These are phyloP conservation scores for Lotmaria passim DNA, from an alignment of 208 protist genomes.

Conservation along the genomic window DNA sequence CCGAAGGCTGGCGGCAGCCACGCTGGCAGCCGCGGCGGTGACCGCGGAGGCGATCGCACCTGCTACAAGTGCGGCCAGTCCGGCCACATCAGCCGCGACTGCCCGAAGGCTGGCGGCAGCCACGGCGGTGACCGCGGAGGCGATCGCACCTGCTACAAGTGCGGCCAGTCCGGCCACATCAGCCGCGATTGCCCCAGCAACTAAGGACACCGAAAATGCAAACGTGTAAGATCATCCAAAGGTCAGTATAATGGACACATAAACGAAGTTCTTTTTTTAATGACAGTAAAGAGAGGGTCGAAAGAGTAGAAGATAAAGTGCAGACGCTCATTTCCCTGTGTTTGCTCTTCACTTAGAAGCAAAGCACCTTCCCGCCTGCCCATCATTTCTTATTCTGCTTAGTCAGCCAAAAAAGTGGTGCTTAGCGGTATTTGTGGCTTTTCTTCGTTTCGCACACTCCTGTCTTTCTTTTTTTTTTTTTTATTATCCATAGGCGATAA, in stretches of 20 bases:
- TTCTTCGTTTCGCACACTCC: constrained; percentile 16
- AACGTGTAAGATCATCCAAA: constrained; percentile 8
- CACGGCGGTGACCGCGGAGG: constrained; percentile 48
- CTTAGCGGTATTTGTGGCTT: neutral
- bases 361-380: too few relatives aligned
- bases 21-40: constrained; percentile 35
- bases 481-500: constrained; percentile 3
- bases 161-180: constrained; percentile 84
- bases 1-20: constrained; percentile 50
- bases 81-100: constrained; percentile 85
- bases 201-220: constrained; percentile 8
- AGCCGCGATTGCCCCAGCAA: constrained; percentile 76
- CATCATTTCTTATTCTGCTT: too few relatives aligned
- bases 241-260: constrained; percentile 14
- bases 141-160: constrained; percentile 81
- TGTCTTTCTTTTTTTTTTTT: constrained; percentile 17
- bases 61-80: constrained; percentile 88
- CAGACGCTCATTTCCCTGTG: too few relatives aligned
- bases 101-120: constrained; percentile 52
- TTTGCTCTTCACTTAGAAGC: too few relatives aligned
- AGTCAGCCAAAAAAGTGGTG: neutral
- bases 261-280: neutral
- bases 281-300: neutral
- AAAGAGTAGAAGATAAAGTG: neutral
- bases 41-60: constrained; percentile 56